Percentiles rank a stretch among this genome's conserved stretches.
These are phyloP conservation scores for Hypoxylon sp. DNA, from an alignment of 2,329 filamentous ascomycete species.

Conservation along the genomic window DNA sequence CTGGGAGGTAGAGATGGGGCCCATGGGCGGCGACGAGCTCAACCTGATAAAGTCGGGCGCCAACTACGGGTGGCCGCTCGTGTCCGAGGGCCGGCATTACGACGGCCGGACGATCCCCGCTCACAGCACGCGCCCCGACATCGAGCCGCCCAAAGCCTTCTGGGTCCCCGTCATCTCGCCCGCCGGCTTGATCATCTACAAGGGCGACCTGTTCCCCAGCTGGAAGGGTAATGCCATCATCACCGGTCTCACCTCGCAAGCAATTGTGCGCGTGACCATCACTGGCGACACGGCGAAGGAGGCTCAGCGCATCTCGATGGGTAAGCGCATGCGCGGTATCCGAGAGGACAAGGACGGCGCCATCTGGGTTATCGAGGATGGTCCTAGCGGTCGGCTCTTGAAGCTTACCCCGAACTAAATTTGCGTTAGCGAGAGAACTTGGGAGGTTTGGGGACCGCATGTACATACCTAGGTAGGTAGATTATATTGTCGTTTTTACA, in stretches of 20 bases:
- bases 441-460: slow-evolving; percentile 45
- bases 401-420: slow-evolving; percentile 55
- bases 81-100: slow-evolving; percentile 55
- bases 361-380: slow-evolving; percentile 56
- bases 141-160: slow-evolving; percentile 53
- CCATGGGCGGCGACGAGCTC: slow-evolving; percentile 56
- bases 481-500: slow-evolving; percentile 42
- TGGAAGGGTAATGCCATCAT: slow-evolving; percentile 57
- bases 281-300: slow-evolving; percentile 53
- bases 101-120: slow-evolving; percentile 53
- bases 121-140: slow-evolving; percentile 54
- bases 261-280: slow-evolving; percentile 54
- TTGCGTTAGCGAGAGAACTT: slow-evolving; percentile 47
- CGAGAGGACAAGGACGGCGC: slow-evolving; percentile 53
- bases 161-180: slow-evolving; percentile 57
- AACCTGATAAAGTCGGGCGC: slow-evolving; percentile 55
- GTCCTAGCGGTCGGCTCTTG: slow-evolving; percentile 51
- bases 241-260: slow-evolving; percentile 50
- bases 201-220: slow-evolving; percentile 54
- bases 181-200: slow-evolving; percentile 56
- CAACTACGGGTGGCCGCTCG: slow-evolving; percentile 57
- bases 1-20: slow-evolving; percentile 57
- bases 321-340: slow-evolving; percentile 55
- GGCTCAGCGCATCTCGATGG: slow-evolving; percentile 54
- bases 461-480: slow-evolving; percentile 46